Evolutionary conservation across 352 stramenopile genomes (phyloP).

Genomic region (Pythium rhizo-oryzae): DNA sequence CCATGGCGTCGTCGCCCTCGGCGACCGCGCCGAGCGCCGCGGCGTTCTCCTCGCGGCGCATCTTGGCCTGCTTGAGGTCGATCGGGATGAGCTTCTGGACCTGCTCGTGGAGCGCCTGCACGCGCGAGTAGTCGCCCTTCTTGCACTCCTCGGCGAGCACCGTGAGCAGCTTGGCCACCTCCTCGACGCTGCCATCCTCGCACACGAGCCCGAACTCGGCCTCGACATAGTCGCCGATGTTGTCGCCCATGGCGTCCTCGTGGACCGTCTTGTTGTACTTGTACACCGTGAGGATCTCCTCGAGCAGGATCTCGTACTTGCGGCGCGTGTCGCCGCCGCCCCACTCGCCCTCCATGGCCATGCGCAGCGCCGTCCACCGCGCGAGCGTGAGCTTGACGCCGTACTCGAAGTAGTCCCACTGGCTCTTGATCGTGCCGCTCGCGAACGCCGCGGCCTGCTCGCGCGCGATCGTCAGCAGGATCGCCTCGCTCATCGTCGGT

Average conservation of each 20-base stretch:
- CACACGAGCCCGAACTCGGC: slow-evolving; percentile 76
- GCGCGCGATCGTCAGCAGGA: slow-evolving; percentile 55
- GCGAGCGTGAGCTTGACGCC: slow-evolving; percentile 75
- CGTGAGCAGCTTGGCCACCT: slow-evolving; percentile 66
- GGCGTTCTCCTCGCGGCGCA: slow-evolving; percentile 37
- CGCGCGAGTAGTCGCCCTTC: slow-evolving; percentile 64
- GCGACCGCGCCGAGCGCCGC: background rate
- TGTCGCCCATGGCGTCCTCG: slow-evolving; percentile 67
- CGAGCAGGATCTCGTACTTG: slow-evolving; percentile 84
- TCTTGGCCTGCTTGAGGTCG: slow-evolving; percentile 78
- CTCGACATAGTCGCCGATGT: slow-evolving; percentile 77
- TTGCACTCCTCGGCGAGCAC: slow-evolving; percentile 80
- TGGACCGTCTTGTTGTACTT: slow-evolving; percentile 81
- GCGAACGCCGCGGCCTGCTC: slow-evolving; percentile 58
- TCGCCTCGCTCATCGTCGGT: slow-evolving; percentile 49
- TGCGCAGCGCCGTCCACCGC: slow-evolving; percentile 83
- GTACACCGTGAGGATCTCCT: slow-evolving; percentile 79
- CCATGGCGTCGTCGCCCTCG: slow-evolving; percentile 1
- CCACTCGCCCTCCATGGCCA: slow-evolving; percentile 86
- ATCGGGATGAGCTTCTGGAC: slow-evolving; percentile 76
- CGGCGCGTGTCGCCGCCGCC: slow-evolving; percentile 74
- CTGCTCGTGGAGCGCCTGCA: slow-evolving; percentile 73
- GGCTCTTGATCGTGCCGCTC: slow-evolving; percentile 61
- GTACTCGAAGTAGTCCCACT: slow-evolving; percentile 87
- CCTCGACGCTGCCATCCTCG: slow-evolving; percentile 79